Conservation (phyloP, 768 basidiomycete species). For the Lentinula lateritia region DNA sequence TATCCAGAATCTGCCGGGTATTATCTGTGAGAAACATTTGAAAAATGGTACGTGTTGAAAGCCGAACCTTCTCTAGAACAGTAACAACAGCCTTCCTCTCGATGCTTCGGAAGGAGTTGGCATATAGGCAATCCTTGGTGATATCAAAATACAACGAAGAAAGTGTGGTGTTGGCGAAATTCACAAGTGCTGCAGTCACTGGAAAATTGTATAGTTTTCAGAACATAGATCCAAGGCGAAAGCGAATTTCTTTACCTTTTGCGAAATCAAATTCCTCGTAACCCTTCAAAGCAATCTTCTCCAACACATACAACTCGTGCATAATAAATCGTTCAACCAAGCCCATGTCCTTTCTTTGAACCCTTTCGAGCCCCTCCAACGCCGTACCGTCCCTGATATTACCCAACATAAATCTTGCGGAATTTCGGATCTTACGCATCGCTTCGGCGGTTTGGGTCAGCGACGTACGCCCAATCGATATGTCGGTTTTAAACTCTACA, state of each 20-base stretch:
- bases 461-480: conserved; percentile 75
- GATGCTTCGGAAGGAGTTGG: conserved; percentile 42
- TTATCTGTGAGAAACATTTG: background rate
- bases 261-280: conserved; percentile 79
- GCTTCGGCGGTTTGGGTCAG: conserved; percentile 72
- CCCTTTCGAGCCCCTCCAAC: conserved; percentile 25
- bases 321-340: conserved; percentile 86
- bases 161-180: conserved; percentile 78
- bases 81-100: conserved; percentile 64
- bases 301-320: conserved; percentile 74
- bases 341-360: conserved; percentile 45
- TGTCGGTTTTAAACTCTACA: conserved; percentile 86
- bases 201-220: background rate
- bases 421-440: conserved; percentile 80
- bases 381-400: conserved; percentile 48
- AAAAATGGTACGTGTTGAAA: background rate
- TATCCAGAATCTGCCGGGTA: conserved; percentile 49
- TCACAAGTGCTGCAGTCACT: conserved; percentile 70
- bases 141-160: conserved; percentile 92
- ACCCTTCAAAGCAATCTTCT: conserved; percentile 57
- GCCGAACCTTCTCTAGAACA: conserved; percentile 62
- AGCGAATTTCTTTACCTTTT: conserved; percentile 45
- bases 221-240: background rate
- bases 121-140: conserved; percentile 87
- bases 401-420: conserved; percentile 81